Evolutionary conservation across 192 early-diverging fungal genomes (phyloP), one percentile per base, ranked within the genome.

Genomic region (Podila clonocystis): DNA sequence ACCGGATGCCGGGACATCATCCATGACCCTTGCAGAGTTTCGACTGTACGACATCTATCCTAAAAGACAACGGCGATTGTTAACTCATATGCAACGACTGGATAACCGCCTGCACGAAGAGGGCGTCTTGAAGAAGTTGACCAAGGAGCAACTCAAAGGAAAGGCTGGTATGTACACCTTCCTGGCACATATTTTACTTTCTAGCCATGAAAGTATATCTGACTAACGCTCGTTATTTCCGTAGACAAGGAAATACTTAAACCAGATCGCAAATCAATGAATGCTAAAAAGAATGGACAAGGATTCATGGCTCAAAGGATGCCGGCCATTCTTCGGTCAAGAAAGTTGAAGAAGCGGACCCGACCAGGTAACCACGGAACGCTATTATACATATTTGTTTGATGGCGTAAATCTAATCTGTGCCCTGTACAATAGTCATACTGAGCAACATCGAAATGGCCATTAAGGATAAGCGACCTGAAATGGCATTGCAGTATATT

Each of bases 1-100:
- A 19, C 45, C 52, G 5, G 59, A 69, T 8, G 28, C 30, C 1
- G 58, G 52, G 28, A 58, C 74, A 28, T 74, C 82, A 48, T 73
- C 72, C 50, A 41, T 85, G 49, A 85, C 83, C 1, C 63, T 85
- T n/a, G 83, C 83, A 13, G 83, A 85, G 57, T 85, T 85, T 45
- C 55, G 73, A 26, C 58, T 62, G 41, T 73, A 65, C 30, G 83
- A 85, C 45, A 50, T 77, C 24, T 80, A 76, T 67, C 83, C 83
- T 4, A 73, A 68, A 33, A 48, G 72, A 28, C 83, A 85, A 38
- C 62, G 77, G 12, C 60, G 77, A 33, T 67, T 82, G 3, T 73
- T 85, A 28, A 74, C 74, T 15, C 30, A 73, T 5, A 68, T 85
- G 13, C 78, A 85, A 45, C 73, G 78, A 3, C 72, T 82, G 70